These are phyloP conservation scores for Rhinocladiella similis DNA, from an alignment of 2,329 filamentous ascomycete genomes.

Conservation along the genomic window DNA sequence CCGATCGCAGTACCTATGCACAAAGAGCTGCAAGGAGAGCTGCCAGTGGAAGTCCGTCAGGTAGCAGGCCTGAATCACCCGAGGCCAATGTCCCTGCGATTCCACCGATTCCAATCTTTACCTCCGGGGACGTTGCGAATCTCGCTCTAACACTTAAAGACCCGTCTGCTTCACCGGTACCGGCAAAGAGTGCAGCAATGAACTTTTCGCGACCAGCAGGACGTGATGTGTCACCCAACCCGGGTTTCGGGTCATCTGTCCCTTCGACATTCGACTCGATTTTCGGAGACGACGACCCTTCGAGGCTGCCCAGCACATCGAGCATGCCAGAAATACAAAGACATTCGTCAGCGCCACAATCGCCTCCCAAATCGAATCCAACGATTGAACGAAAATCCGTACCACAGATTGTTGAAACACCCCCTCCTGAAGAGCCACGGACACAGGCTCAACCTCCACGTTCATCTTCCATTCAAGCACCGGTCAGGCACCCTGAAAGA, in stretches of 20 bases:
- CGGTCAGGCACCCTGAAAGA: constrained; percentile 48
- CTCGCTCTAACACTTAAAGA: constrained; percentile 49
- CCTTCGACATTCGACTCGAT: constrained; percentile 34
- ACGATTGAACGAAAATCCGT: constrained; percentile 50
- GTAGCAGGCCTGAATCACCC: constrained; percentile 21
- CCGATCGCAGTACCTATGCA: constrained; percentile 72
- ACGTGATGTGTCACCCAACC: constrained; percentile 15
- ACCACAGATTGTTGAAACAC: constrained; percentile 52
- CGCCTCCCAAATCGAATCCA: constrained; percentile 56
- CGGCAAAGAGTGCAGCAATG: constrained; percentile 24
- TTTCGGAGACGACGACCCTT: constrained; percentile 31
- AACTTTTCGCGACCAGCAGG: constrained; percentile 29
- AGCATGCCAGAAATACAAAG: constrained; percentile 42
- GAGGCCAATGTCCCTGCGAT: constrained; percentile 32
- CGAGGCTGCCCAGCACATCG: constrained; percentile 34
- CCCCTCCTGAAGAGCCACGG: constrained; percentile 23
- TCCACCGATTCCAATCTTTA: constrained; percentile 32
- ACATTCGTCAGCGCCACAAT: constrained; percentile 58
- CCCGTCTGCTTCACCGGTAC: constrained; percentile 29
- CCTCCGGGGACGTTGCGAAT: constrained; percentile 40
- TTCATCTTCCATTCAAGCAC: constrained; percentile 30
- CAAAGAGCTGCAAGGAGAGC: constrained; percentile 64
- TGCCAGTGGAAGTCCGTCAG: constrained; percentile 32
- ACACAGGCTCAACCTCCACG: constrained; percentile 13
- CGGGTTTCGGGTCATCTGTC: constrained; percentile 4